Evolutionary conservation across 2,329 filamentous ascomycete species (phyloP), one percentile per base, ranked within the genome.

Genomic region (Epichloe brachyelytri): DNA sequence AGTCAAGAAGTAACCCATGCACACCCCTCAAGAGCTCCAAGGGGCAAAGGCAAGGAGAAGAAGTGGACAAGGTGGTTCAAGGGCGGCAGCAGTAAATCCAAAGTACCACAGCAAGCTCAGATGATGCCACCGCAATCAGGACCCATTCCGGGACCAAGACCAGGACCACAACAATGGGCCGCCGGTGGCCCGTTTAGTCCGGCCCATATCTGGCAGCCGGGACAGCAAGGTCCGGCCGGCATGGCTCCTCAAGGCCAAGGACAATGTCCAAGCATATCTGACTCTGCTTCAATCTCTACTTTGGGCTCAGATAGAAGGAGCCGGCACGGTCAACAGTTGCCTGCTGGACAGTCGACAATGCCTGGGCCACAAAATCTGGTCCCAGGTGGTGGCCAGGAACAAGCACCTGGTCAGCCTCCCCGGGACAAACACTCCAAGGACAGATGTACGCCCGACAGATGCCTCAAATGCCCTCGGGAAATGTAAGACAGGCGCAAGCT

Each of bases 11-110:
- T 15, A 17, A 49, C 30, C 10, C 39, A 10, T 34, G 33, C 12
- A 26, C 4, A 17, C 10, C 48, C 17, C 30, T 37, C 26, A 37
- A 14, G 43, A n/a, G 34, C 11, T 19, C 11, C 39, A 43, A 4
- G 22, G n/a, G 46, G 22, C n/a, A 57, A 55, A 37, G 58, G 58
- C 5, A 62, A 61, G 37, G 58, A 59, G 6, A 62, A 58, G 48
- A 59, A 55, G 36, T 63, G 61, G 60, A 54, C 58, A n/a, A 62
- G 59, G 30, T 62, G 60, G 61, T 63, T 63, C 55, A 62, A 62
- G 54, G 52, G 53, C 17, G 40, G 47, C 53, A 15, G 48, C 54
- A 14, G 46, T 30, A 41, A 50, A 8, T n/a, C 22, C 36, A 40
- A 46, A 40, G 46, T 50, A 30, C 33, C 44, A 11, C 54, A 43